Percentiles rank a stretch among this genome's conserved stretches.
Evolutionary conservation across 108 stramenopile genomes (phyloP).

Genomic region (Fragilaria crotonensis): DNA sequence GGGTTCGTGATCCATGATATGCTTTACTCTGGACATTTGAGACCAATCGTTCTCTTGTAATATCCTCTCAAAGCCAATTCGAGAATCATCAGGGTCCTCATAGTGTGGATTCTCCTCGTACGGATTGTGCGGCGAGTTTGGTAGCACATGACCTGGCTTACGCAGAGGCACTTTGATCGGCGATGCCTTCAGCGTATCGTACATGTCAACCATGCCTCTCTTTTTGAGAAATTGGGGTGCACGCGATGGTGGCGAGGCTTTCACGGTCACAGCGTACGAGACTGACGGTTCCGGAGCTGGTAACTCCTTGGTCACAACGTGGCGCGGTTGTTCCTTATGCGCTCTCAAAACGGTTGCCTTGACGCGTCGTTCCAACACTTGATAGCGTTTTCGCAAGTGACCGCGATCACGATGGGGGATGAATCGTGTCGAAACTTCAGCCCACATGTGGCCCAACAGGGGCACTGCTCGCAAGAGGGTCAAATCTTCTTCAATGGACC

Average conservation of each 20-base stretch:
- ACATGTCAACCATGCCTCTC: background rate
- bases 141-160: background rate
- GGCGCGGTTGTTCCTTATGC: background rate
- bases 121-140: background rate
- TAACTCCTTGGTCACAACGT: background rate
- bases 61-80: constrained; percentile 12
- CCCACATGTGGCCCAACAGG: constrained; percentile 76
- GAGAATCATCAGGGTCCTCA: constrained; percentile 9
- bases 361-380: constrained; percentile 76
- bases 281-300: too few species aligned
- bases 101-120: background rate
- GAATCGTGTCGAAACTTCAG: constrained; percentile 59
- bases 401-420: constrained; percentile 83
- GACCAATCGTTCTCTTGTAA: constrained; percentile 20
- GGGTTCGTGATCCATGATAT: constrained; percentile 28
- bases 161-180: background rate
- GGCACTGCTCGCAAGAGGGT: constrained; percentile 73
- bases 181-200: background rate
- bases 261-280: background rate
- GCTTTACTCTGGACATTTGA: constrained; percentile 32
- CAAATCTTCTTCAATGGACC: constrained; percentile 81
- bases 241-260: background rate
- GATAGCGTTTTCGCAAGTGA: constrained; percentile 78
- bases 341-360: constrained; percentile 24
- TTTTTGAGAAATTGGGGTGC: background rate